Evolutionary conservation across 2,329 filamentous ascomycete genomes (phyloP).

Genomic region (Aspergillus terreus): DNA sequence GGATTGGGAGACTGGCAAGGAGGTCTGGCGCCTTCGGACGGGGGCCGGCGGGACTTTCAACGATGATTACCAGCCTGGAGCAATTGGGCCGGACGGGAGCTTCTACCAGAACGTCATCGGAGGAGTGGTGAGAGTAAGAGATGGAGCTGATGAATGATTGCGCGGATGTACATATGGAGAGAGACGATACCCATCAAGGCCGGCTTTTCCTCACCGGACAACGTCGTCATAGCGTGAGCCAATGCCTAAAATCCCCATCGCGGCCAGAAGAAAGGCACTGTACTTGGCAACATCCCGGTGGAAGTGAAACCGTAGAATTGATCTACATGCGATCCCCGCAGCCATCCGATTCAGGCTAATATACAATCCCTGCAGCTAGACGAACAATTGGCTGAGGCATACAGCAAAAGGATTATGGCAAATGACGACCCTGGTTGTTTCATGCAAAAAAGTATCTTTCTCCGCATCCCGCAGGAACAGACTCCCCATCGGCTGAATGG

Average conservation of each 20-base stretch:
- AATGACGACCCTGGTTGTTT: neutral
- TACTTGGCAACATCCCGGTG: no score
- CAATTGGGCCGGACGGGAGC: neutral
- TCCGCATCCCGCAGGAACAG: neutral
- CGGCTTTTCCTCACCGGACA: neutral
- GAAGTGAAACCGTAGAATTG: neutral
- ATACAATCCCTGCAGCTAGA: neutral
- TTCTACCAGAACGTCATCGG: slow-evolving; percentile 1
- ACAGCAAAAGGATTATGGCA: no score
- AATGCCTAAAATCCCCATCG: no score
- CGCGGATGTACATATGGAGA: neutral
- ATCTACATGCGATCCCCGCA: neutral
- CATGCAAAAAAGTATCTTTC: neutral
- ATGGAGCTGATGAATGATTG: neutral
- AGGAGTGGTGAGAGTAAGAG: neutral
- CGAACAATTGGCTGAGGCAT: neutral
- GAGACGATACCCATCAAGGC: neutral
- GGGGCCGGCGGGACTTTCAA: slow-evolving; percentile 1
- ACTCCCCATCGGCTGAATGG: neutral
- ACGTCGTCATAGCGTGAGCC: neutral
- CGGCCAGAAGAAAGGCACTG: no score
- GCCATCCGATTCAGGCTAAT: neutral
- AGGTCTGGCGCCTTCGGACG: slow-evolving; percentile 2
- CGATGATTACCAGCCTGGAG: slow-evolving; percentile 1
- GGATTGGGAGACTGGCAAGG: slow-evolving; percentile 1